Evolutionary conservation across 202 grass and related monocot species (phyloP), one percentile per base, ranked within the genome.

Genomic region (Zizania palustris): DNA sequence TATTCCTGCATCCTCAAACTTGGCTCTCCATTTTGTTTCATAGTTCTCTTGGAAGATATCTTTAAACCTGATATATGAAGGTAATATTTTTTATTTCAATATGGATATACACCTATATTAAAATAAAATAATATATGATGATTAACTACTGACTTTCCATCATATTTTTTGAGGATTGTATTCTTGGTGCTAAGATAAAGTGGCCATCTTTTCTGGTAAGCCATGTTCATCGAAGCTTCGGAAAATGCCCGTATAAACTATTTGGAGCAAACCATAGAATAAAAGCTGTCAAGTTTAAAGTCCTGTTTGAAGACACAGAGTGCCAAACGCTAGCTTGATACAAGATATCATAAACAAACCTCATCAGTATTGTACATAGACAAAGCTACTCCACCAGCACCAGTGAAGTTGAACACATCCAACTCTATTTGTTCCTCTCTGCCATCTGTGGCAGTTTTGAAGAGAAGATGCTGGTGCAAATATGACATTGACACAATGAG

Each of bases 111-210:
- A 40, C 6, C 9, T 71, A 45, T 40, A 34, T 48, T 45, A 14
- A 57, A 65, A 72, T 19, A 40, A 44, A 56, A 13, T 37, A 63
- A 14, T 11, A 3, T 45, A 15, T 67, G 2, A 53, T 51, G 74
- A 57, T 22, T 53, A 39, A 62, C 14, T 74, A 65, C 65, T 43
- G 42, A 90, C 91, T 87, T 88, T 86, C 91, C 91, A 73, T 93
- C 87, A 71, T 93, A 93, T 83, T 88, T 93, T 60, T 93, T 93
- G 60, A 93, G 88, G 62, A 93, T 93, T 51, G 91, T 93, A 76
- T 93, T 93, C 66, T 93, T 93, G 11, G 91, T 93, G 69, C 91
- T 90, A 72, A 93, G 91, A 88, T 93, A 93, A 64, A 93, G 91
- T 72, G 91, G 91, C 91, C 91, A 90, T 80, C 81, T 85, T 79